These are phyloP conservation scores for Tilletia walkeri DNA, from an alignment of 1,284 basidiomycete species.

Conservation along the genomic window DNA sequence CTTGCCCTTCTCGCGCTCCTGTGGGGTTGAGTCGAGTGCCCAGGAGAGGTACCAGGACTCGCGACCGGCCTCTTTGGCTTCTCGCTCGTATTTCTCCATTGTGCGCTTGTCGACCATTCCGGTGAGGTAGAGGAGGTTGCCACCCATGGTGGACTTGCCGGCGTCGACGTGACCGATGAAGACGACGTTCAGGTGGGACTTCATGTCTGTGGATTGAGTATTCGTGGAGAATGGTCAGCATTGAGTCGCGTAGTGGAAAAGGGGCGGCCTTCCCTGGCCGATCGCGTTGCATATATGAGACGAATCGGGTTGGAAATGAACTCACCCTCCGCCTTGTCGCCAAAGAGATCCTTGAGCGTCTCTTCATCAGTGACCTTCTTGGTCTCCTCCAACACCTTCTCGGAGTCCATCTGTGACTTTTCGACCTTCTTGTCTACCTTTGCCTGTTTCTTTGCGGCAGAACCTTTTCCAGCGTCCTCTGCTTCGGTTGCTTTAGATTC, in stretches of 20 bases:
- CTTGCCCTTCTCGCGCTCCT: slow-evolving; percentile 55
- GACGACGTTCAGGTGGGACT: slow-evolving; percentile 55
- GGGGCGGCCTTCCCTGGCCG: no score
- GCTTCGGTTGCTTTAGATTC: slow-evolving; percentile 26
- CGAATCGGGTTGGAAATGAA: neutral
- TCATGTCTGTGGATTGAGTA: slow-evolving; percentile 29
- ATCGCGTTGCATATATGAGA: slow-evolving; percentile 2
- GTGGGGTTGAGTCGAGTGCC: slow-evolving; percentile 54
- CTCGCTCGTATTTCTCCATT: slow-evolving; percentile 54
- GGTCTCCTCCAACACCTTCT: slow-evolving; percentile 52
- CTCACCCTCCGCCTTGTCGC: slow-evolving; percentile 42
- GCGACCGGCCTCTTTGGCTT: slow-evolving; percentile 53
- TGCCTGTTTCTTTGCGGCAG: slow-evolving; percentile 26
- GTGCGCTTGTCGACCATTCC: slow-evolving; percentile 57
- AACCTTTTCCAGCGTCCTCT: slow-evolving; percentile 20
- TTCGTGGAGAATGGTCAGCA: neutral
- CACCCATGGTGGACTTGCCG: slow-evolving; percentile 55
- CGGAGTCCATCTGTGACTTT: slow-evolving; percentile 46
- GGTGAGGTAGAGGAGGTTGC: slow-evolving; percentile 52
- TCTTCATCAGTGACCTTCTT: slow-evolving; percentile 52
- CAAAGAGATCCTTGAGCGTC: slow-evolving; percentile 54
- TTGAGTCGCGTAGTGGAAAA: neutral
- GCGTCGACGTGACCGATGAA: slow-evolving; percentile 56
- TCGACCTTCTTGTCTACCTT: slow-evolving; percentile 41
- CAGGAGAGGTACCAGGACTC: slow-evolving; percentile 55